Percentiles rank a stretch among this genome's conserved stretches.
Evolutionary conservation across 441 rosid genomes (phyloP).

Genomic region (Populus hybrid): DNA sequence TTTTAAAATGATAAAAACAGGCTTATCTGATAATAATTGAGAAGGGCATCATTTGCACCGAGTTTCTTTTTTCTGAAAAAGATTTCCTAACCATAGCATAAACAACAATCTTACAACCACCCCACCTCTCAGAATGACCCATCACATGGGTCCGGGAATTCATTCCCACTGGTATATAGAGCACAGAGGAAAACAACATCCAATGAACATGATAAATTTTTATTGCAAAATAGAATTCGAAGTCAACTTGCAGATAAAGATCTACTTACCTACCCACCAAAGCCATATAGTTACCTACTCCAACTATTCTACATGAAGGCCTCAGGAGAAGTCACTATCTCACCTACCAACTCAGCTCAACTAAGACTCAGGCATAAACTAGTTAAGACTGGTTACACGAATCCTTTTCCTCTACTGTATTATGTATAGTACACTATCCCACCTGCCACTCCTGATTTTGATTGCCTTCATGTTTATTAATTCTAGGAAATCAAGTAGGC

Average conservation of each 20-base stretch:
- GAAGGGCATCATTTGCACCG: not conserved
- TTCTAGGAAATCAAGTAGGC: not conserved
- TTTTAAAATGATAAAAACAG: too few species aligned
- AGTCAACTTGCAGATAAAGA: slow-evolving; percentile 4
- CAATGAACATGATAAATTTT: not conserved
- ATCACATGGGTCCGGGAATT: not conserved
- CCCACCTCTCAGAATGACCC: not conserved
- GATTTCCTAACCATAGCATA: not conserved
- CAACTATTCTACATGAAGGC: not conserved
- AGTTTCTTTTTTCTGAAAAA: not conserved
- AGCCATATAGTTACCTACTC: not conserved
- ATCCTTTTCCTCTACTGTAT: not conserved
- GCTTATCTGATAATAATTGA: not conserved
- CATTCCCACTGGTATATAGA: not conserved
- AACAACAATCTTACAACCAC: not conserved
- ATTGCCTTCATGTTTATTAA: not conserved
- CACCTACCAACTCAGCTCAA: slow-evolving; percentile 18
- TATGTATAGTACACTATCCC: not conserved
- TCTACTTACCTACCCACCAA: slow-evolving; percentile 31
- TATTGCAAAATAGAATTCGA: not conserved
- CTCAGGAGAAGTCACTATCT: slow-evolving; percentile 5
- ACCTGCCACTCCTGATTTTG: slow-evolving; percentile 19
- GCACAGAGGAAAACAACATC: slow-evolving; percentile 7
- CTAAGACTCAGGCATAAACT: not conserved
- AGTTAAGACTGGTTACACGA: not conserved